Percentiles rank a stretch among this genome's conserved stretches.
Evolutionary conservation across 2,329 filamentous ascomycete genomes (phyloP).

Genomic region (Talaromyces albobiverticillius): DNA sequence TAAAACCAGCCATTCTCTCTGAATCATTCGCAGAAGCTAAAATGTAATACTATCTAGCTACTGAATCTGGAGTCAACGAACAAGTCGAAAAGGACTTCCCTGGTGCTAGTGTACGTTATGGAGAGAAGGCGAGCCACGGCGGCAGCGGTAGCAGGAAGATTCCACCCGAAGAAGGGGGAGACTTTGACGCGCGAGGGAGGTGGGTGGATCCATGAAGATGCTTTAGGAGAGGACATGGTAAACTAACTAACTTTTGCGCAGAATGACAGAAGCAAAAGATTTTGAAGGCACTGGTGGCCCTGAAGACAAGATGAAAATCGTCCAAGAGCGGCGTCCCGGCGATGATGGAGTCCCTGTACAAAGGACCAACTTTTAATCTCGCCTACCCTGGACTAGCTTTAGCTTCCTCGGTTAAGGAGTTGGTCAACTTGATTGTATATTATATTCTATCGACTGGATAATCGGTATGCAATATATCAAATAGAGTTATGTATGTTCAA

Average conservation of each 20-base stretch:
- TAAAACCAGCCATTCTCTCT: neutral
- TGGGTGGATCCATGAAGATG: slow-evolving; percentile 21
- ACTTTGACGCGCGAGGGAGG: slow-evolving; percentile 35
- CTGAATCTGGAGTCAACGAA: slow-evolving; percentile 43
- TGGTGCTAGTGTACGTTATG: slow-evolving; percentile 35
- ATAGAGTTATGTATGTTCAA: neutral
- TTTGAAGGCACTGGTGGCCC: slow-evolving; percentile 36
- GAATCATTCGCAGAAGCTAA: neutral
- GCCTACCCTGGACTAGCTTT: no score
- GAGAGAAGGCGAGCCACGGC: slow-evolving; percentile 30
- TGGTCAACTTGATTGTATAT: no score
- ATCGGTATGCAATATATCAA: neutral
- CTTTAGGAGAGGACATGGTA: no score
- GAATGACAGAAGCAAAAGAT: slow-evolving; percentile 33
- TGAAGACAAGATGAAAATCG: slow-evolving; percentile 30
- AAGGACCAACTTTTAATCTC: slow-evolving; percentile 8
- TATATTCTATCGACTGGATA: neutral
- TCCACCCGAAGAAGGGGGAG: slow-evolving; percentile 41
- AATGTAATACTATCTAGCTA: slow-evolving; percentile 21
- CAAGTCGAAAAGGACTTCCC: slow-evolving; percentile 37
- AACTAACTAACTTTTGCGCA: slow-evolving; percentile 16
- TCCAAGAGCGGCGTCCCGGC: slow-evolving; percentile 19
- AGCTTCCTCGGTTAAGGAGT: no score
- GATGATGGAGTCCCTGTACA: slow-evolving; percentile 16
- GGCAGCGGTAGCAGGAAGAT: slow-evolving; percentile 39